These are phyloP conservation scores for Fraxinus angustifolia DNA, from an alignment of 305 asterid genomes.

Conservation along the genomic window DNA sequence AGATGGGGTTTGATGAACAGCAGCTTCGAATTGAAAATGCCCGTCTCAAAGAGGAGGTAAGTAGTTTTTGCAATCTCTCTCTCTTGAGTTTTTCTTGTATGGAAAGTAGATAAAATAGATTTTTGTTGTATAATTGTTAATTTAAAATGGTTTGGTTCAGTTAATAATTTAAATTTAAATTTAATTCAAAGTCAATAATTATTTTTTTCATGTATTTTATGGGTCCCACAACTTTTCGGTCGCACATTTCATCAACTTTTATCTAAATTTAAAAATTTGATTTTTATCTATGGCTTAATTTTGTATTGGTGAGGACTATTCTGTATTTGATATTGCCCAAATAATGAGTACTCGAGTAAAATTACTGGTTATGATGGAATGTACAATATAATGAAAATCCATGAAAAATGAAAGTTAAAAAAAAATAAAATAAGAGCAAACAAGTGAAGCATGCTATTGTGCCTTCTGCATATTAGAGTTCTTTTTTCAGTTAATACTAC, in stretches of 20 bases:
- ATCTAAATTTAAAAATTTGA: too few relatives aligned
- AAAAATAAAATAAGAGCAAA: not conserved
- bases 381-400: not conserved
- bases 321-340: not conserved
- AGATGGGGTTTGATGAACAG: slow-evolving; percentile 83
- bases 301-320: not conserved
- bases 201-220: too few relatives aligned
- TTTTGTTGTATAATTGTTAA: not conserved
- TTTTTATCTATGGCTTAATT: not conserved
- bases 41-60: slow-evolving; percentile 75
- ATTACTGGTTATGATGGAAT: not conserved
- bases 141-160: too few relatives aligned
- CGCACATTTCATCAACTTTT: not conserved
- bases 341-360: not conserved
- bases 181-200: too few relatives aligned
- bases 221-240: too few relatives aligned
- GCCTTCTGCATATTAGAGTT: not conserved
- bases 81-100: not conserved
- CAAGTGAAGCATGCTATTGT: not conserved
- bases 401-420: not conserved
- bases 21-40: slow-evolving; percentile 83
- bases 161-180: too few relatives aligned
- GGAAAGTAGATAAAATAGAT: not conserved
- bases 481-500: not conserved
- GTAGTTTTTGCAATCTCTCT: not conserved